A percentile compares a stretch with the other conserved stretches of the same genome.
Conservation (phyloP, 257 asterid species). For the Penstemon newberryi region DNA sequence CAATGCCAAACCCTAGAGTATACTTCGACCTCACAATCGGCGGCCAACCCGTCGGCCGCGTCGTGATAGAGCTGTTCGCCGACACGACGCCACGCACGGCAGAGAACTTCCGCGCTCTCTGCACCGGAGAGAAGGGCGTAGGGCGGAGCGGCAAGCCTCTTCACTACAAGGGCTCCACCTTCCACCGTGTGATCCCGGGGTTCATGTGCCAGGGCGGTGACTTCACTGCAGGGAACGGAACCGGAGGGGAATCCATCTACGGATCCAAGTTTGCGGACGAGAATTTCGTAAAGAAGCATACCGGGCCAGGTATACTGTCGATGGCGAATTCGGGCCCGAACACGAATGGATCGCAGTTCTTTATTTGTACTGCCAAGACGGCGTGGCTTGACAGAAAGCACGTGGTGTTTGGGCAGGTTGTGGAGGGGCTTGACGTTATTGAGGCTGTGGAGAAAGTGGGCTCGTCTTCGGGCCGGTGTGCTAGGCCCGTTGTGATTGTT, state of each 20-base stretch:
- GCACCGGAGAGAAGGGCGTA: slow-evolving; percentile 67
- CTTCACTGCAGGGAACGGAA: slow-evolving; percentile 68
- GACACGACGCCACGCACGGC: slow-evolving; percentile 4
- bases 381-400: slow-evolving; percentile 69
- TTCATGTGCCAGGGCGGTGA: slow-evolving; percentile 82
- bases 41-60: not conserved
- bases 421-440: not conserved
- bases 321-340: slow-evolving; percentile 73
- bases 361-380: slow-evolving; percentile 58
- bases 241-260: slow-evolving; percentile 70
- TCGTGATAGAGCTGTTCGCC: not conserved
- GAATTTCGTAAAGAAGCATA: slow-evolving; percentile 68
- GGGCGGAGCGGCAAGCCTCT: slow-evolving; percentile 62
- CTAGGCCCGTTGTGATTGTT: slow-evolving; percentile 15
- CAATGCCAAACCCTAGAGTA: too few species aligned
- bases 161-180: slow-evolving; percentile 63
- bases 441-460: not conserved
- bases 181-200: slow-evolving; percentile 71
- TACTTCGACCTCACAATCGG: too few species aligned
- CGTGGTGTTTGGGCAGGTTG: slow-evolving; percentile 28
- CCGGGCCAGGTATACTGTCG: slow-evolving; percentile 53
- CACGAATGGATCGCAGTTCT: slow-evolving; percentile 64
- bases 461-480: not conserved
- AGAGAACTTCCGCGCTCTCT: slow-evolving; percentile 35
- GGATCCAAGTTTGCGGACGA: slow-evolving; percentile 56